Conservation (phyloP, 352 stramenopile genomes). For the Globisporangium camurandrum region DNA sequence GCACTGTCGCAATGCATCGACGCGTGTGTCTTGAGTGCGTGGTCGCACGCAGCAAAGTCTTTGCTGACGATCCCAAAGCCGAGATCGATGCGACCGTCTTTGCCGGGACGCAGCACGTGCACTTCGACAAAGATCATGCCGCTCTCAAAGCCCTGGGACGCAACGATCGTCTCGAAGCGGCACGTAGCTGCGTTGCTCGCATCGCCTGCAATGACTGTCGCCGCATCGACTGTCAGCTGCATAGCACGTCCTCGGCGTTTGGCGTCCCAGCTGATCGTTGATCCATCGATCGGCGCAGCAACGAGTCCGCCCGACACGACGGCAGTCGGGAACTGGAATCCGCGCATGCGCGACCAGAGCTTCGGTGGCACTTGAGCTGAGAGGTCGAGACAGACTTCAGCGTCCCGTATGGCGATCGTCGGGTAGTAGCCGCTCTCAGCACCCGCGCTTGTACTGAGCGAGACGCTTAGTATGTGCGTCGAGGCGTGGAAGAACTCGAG, state of each 20-base stretch:
- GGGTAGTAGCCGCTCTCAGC: constrained; percentile 33
- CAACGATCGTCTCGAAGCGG: constrained; percentile 48
- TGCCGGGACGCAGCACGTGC: constrained; percentile 40
- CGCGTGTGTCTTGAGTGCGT: constrained; percentile 16
- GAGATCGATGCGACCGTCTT: constrained; percentile 33
- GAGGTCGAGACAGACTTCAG: constrained; percentile 66
- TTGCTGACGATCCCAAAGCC: constrained; percentile 43
- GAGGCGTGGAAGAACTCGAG: constrained; percentile 50
- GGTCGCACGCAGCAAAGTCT: constrained; percentile 25
- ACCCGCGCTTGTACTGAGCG: constrained; percentile 15
- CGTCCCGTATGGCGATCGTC: constrained; percentile 44
- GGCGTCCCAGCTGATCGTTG: constrained; percentile 51
- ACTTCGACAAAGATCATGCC: constrained; percentile 55
- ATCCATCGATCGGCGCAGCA: constrained; percentile 45
- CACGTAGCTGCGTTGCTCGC: constrained; percentile 25
- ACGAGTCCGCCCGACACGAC: constrained; percentile 64
- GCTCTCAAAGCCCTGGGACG: constrained; percentile 40
- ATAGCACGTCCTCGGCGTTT: constrained; percentile 49
- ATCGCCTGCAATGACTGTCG: constrained; percentile 48
- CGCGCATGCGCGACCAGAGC: constrained; percentile 39
- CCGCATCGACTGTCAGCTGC: constrained; percentile 38
- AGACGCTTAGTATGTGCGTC: constrained; percentile 27
- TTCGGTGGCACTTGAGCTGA: constrained; percentile 43
- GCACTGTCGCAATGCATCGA: constrained; percentile 27
- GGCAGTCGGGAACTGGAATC: constrained; percentile 45